These are phyloP conservation scores for Vitis cinerea DNA, from an alignment of 164 flowering plant species.

Conservation along the genomic window DNA sequence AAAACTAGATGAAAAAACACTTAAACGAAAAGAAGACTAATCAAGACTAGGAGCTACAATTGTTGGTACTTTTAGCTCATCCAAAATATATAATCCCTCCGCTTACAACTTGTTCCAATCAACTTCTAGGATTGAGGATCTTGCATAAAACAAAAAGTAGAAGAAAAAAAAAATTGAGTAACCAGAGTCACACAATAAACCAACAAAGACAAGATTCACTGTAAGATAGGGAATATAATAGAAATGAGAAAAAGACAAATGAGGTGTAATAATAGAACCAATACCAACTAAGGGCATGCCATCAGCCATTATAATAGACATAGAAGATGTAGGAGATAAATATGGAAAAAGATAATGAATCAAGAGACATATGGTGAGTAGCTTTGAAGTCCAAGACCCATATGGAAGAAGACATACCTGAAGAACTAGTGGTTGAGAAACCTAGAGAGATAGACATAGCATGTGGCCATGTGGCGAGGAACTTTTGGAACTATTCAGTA, in stretches of 20 bases:
- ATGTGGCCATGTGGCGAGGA: no score
- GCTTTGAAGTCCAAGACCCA: background rate
- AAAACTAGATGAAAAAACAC: no score
- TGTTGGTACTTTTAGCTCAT: no score
- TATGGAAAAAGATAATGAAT: background rate
- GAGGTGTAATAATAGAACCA: background rate
- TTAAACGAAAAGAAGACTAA: no score
- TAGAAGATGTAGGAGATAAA: background rate
- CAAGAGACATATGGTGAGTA: no score
- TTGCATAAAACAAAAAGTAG: background rate
- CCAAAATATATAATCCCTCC: no score
- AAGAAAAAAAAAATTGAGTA: background rate
- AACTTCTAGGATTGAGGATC: background rate
- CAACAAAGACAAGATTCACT: no score
- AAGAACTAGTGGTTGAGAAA: background rate
- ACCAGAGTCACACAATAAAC: no score
- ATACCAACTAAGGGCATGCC: background rate
- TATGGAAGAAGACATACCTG: background rate
- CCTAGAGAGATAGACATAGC: no score
- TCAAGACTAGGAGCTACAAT: no score
- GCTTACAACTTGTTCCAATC: no score
- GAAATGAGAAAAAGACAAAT: background rate
- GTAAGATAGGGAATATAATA: background rate
- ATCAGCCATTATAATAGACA: background rate
- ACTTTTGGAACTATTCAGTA: no score